Conservation (phyloP, 768 basidiomycete genomes). For the Pulveroboletus sp. region DNA sequence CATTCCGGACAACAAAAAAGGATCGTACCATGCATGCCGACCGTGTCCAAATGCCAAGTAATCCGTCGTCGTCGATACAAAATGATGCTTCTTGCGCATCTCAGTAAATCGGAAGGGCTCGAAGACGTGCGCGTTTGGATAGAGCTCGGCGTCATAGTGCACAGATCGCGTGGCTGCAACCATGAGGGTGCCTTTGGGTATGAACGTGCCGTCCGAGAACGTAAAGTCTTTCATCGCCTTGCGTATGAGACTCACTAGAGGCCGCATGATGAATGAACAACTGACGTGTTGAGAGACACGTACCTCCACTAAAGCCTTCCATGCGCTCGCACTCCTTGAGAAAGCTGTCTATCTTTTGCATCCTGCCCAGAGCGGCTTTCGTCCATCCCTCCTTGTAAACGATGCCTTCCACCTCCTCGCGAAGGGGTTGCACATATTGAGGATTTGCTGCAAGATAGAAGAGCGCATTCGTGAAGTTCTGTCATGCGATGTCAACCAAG, state of each 20-base stretch:
- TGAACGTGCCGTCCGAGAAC: conserved; percentile 38
- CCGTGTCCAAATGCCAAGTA: conserved; percentile 40
- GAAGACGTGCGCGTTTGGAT: conserved; percentile 37
- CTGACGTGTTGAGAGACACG: not conserved
- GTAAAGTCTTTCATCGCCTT: conserved; percentile 31
- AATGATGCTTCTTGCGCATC: conserved; percentile 36
- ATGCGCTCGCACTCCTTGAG: conserved; percentile 35
- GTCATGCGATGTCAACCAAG: not conserved
- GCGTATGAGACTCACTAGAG: conserved; percentile 30
- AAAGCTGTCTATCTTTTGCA: conserved; percentile 40
- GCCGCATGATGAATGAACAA: not conserved
- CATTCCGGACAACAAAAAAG: not conserved
- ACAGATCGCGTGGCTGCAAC: conserved; percentile 16
- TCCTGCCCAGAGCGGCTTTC: conserved; percentile 23
- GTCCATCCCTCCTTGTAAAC: conserved; percentile 28
- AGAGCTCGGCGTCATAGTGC: conserved; percentile 21
- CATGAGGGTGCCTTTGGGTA: conserved; percentile 33
- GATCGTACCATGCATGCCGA: conserved; percentile 25
- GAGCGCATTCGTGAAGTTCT: conserved; percentile 35
- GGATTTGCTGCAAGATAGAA: conserved; percentile 36
- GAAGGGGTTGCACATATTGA: conserved; percentile 31
- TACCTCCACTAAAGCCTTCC: conserved; percentile 27
- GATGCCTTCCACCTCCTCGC: conserved; percentile 36
- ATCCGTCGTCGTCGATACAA: conserved; percentile 31
- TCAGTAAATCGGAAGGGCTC: conserved; percentile 49